A percentile compares a stretch with the other conserved stretches of the same genome.
Evolutionary conservation across 805 yeast species (phyloP).

Genomic region (Myxozyma nipponensis): DNA sequence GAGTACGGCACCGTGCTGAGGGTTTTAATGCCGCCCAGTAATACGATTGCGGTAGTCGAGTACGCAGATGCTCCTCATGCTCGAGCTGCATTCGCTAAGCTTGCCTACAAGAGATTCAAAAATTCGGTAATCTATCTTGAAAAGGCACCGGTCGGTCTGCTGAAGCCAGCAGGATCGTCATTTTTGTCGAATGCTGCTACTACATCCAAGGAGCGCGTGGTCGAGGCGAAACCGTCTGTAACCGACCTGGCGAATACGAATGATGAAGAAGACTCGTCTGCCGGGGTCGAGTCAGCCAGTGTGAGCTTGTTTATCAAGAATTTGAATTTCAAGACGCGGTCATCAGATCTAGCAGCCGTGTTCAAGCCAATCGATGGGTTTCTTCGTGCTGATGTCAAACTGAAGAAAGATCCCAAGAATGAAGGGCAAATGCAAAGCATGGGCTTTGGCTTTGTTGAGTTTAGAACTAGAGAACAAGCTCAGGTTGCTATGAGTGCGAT

Average conservation of each 20-base stretch:
- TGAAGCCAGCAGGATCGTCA: constrained; percentile 49
- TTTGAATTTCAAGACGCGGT: constrained; percentile 76
- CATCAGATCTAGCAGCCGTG: constrained; percentile 50
- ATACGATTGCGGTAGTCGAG: constrained; percentile 92
- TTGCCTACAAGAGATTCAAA: constrained; percentile 83
- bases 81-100: constrained; percentile 80
- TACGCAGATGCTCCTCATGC: constrained; percentile 79
- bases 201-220: constrained; percentile 36
- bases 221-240: constrained; percentile 25
- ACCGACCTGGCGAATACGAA: constrained; percentile 20
- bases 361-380: constrained; percentile 78
- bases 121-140: constrained; percentile 85
- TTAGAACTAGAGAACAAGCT: constrained; percentile 73
- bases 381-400: constrained; percentile 74
- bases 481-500: constrained; percentile 64
- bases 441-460: constrained; percentile 98
- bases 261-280: constrained; percentile 41
- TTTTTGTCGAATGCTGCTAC: constrained; percentile 22
- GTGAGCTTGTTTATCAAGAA: constrained; percentile 89
- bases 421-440: constrained; percentile 68
- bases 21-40: constrained; percentile 90
- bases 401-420: constrained; percentile 80
- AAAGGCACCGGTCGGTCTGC: constrained; percentile 84
- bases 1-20: constrained; percentile 77
- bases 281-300: constrained; percentile 46